Evolutionary conservation across 2,329 filamentous ascomycete species (phyloP), one percentile per base, ranked within the genome.

Genomic region (Aspergillaceae sp.): DNA sequence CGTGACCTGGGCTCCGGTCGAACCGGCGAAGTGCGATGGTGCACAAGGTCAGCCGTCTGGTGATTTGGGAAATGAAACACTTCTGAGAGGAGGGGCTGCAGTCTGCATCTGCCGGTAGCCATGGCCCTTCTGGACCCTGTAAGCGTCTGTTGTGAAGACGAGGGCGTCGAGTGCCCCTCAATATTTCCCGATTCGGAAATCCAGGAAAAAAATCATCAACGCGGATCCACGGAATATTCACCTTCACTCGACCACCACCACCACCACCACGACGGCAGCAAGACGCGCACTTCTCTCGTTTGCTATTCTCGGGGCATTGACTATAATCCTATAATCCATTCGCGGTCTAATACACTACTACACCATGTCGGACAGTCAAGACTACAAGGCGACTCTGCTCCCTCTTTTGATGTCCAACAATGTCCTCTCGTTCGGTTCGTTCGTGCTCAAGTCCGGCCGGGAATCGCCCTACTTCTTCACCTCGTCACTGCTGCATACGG

Each of bases 381-480:
- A 64, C 55, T 66, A 68, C 56, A 70, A 69, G 58, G 52, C 59
- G 34, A 60, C 58, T 10, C 59, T 71, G 7, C 56, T 71, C 32
- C 62, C 64, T 7, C 51, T 66, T 33, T 60, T 69, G 36, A 59
- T 70, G 44, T 60, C 66, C 53, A 65, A 63, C 55, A 65, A 64
- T 47, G 68, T 67, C 45, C 61, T 72, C 37, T 62, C 67, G 19
- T 71, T 71, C 52, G 68, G 68, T 46, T 62, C 62, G 42, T 71
- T 63, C 72, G 86, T 89, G 58, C 81, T 98, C 63, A 98, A 98
- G 74, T 96, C 90, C 45, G 87, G 87, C 70, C 87, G 91, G 61
- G 64, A 69, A 59, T 95, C 89, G 8, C 92, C 92, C 37, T 97
- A 97, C 78, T 97, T 97, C 76, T 94, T 97, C 82, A 96, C 95